Conservation (phyloP, 306 rosid species). For the Vachellia collinsii region DNA sequence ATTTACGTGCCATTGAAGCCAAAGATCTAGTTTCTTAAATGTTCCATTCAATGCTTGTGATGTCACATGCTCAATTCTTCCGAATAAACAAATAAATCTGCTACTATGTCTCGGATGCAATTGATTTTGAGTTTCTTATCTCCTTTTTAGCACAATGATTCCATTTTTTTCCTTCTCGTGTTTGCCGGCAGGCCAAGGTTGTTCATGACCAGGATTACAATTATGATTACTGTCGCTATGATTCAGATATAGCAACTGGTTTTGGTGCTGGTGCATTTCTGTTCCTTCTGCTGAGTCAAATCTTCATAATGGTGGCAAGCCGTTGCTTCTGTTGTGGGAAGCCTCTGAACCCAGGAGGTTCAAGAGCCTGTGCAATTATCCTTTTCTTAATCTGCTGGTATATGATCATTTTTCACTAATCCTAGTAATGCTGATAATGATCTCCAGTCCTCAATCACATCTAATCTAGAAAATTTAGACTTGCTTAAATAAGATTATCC, state of each 20-base stretch:
- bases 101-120: not conserved
- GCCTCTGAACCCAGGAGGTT: conserved; percentile 83
- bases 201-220: conserved; percentile 44
- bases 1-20: no score
- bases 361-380: conserved; percentile 85
- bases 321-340: conserved; percentile 98
- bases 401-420: conserved; percentile 20
- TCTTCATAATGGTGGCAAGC: conserved; percentile 82
- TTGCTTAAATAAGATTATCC: not conserved
- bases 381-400: conserved; percentile 98
- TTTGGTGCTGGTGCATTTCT: conserved; percentile 94
- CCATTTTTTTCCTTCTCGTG: not conserved
- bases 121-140: conserved; percentile 12
- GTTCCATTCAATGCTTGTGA: conserved; percentile 11
- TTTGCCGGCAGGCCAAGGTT: conserved; percentile 62
- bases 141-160: conserved; percentile 7
- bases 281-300: conserved; percentile 77
- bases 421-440: not conserved
- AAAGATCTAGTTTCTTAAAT: conserved; percentile 5
- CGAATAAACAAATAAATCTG: not conserved
- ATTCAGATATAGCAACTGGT: conserved; percentile 84
- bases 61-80: conserved; percentile 7
- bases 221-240: conserved; percentile 74
- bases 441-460: conserved; percentile 28
- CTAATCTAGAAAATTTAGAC: not conserved